These are phyloP conservation scores for Hemileccinum rubropunctum DNA, from an alignment of 768 basidiomycete species.

Conservation along the genomic window DNA sequence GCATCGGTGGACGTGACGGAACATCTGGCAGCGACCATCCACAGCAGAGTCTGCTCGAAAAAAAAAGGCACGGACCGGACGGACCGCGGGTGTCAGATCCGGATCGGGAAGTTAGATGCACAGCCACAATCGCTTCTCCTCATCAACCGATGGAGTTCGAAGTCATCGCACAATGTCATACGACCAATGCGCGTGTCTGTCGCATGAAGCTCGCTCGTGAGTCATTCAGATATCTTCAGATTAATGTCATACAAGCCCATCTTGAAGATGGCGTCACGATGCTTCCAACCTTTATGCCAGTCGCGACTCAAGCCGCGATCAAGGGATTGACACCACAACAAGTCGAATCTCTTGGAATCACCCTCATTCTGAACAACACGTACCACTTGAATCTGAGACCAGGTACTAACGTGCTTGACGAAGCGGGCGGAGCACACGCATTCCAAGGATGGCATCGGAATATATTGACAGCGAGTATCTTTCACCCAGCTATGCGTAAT, in stretches of 20 bases:
- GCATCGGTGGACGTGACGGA: slow-evolving; percentile 20
- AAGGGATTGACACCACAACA: slow-evolving; percentile 89
- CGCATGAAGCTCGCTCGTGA: slow-evolving; percentile 79
- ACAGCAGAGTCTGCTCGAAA: neutral
- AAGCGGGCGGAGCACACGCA: slow-evolving; percentile 81
- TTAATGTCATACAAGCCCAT: neutral
- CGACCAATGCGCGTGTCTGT: slow-evolving; percentile 82
- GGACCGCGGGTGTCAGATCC: no score
- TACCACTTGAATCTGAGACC: slow-evolving; percentile 89
- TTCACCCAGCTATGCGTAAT: neutral
- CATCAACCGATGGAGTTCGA: slow-evolving; percentile 67
- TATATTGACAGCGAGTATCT: slow-evolving; percentile 65
- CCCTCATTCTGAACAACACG: slow-evolving; percentile 85
- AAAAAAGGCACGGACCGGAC: slow-evolving; percentile 14
- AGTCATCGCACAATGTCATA: slow-evolving; percentile 75
- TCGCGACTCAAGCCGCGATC: slow-evolving; percentile 89
- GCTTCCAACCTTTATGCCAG: slow-evolving; percentile 92
- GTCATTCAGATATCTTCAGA: slow-evolving; percentile 23
- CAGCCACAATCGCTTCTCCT: no score
- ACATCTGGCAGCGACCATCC: slow-evolving; percentile 20
- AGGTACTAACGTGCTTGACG: slow-evolving; percentile 67
- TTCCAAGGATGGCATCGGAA: slow-evolving; percentile 90
- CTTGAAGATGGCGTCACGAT: slow-evolving; percentile 71
- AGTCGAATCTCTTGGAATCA: slow-evolving; percentile 76
- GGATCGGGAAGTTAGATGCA: no score